Evolutionary conservation across 2,329 filamentous ascomycete genomes (phyloP).

Genomic region (Aureobasidium lini): DNA sequence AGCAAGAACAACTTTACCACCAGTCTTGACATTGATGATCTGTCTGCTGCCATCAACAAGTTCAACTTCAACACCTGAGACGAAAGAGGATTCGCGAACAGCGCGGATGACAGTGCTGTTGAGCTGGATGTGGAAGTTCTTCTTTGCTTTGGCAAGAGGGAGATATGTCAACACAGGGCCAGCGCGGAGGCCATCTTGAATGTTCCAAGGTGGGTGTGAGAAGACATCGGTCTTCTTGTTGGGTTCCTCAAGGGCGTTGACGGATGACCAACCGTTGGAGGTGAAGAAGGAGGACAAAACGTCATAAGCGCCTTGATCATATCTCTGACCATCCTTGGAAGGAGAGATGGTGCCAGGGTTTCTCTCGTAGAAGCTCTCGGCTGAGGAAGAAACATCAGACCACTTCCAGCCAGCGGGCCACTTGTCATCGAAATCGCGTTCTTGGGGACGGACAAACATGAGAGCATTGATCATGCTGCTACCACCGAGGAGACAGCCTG

Average conservation of each 20-base stretch:
- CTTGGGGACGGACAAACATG: constrained; percentile 47
- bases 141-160: constrained; percentile 35
- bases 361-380: constrained; percentile 36
- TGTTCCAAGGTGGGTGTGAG: constrained; percentile 42
- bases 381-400: constrained; percentile 41
- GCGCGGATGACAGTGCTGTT: constrained; percentile 40
- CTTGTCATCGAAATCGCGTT: constrained; percentile 46
- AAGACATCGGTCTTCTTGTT: constrained; percentile 43
- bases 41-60: constrained; percentile 16
- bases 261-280: constrained; percentile 40
- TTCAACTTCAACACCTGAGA: constrained; percentile 36
- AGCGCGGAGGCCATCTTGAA: constrained; percentile 43
- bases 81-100: constrained; percentile 32
- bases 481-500: constrained; percentile 46
- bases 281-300: constrained; percentile 45
- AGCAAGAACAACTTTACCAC: constrained; percentile 31
- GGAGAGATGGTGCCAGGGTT: constrained; percentile 40
- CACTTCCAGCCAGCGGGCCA: constrained; percentile 46
- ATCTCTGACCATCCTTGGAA: constrained; percentile 39
- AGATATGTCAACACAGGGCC: constrained; percentile 46
- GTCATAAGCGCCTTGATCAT: constrained; percentile 43
- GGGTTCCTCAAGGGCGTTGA: constrained; percentile 40
- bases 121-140: constrained; percentile 40
- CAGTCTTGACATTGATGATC: constrained; percentile 24
- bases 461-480: constrained; percentile 49